phyloP scores from a whole-genome alignment of 495 filamentous ascomycete genomes.

The Aspergillus heteromorphus region DNA sequence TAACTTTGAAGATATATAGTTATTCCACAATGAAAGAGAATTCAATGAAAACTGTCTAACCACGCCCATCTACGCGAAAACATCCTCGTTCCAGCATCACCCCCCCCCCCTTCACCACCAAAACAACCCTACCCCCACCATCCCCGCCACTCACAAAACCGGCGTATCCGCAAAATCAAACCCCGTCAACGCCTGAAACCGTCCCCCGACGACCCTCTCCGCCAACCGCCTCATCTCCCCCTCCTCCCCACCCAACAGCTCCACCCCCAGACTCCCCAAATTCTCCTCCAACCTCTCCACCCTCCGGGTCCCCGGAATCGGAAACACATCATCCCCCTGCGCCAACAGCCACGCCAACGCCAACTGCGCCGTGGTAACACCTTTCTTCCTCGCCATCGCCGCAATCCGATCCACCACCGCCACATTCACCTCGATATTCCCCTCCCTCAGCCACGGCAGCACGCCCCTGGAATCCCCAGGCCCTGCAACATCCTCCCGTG shows the following conservation, averaged over 20 bases:
- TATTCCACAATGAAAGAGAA: too few species aligned
- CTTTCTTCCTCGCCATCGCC: slow-evolving; percentile 43
- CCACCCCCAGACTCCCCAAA: slow-evolving; percentile 17
- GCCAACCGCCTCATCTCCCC: slow-evolving; percentile 8
- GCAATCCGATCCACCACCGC: slow-evolving; percentile 37
- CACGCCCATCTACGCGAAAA: too few species aligned
- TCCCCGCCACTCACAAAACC: slow-evolving; percentile 9
- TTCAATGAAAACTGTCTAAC: too few species aligned
- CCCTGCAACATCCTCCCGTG: slow-evolving; percentile 41
- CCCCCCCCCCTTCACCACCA: too few species aligned
- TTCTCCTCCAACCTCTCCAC: slow-evolving; percentile 55
- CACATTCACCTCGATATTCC: slow-evolving; percentile 49
- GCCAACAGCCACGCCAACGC: slow-evolving; percentile 54
- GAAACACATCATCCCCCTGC: slow-evolving; percentile 56
- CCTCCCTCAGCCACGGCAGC: slow-evolving; percentile 44
- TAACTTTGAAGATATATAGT: too few species aligned
- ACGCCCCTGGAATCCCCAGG: slow-evolving; percentile 30
- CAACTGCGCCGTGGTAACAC: slow-evolving; percentile 43
- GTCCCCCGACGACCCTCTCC: slow-evolving; percentile 8
- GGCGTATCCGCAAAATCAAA: slow-evolving; percentile 24
- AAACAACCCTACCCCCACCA: too few species aligned
- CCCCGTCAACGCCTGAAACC: slow-evolving; percentile 18
- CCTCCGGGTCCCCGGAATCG: slow-evolving; percentile 57
- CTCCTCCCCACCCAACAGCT: slow-evolving; percentile 15
- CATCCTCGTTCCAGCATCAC: too few species aligned